These are phyloP conservation scores for Dalbergia cultrata DNA, from an alignment of 306 rosid species.

Conservation along the genomic window DNA sequence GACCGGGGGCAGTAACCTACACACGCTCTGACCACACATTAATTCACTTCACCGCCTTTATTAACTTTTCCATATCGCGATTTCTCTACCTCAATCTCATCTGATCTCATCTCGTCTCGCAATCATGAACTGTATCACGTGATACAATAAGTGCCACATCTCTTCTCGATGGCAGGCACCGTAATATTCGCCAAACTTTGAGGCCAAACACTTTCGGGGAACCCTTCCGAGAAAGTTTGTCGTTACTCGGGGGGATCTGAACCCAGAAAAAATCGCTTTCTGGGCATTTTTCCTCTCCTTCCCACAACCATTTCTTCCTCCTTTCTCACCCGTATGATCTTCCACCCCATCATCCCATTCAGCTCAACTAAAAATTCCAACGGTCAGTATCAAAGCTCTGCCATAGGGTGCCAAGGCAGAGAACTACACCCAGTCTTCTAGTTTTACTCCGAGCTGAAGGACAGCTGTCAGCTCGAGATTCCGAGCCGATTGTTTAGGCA, in stretches of 20 bases:
- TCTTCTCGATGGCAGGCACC: slow-evolving; percentile 56
- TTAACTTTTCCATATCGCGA: neutral
- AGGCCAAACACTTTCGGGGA: slow-evolving; percentile 43
- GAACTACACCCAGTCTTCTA: neutral
- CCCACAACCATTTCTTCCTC: neutral
- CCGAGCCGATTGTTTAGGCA: slow-evolving; percentile 73
- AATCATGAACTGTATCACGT: slow-evolving; percentile 58
- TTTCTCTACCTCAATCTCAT: neutral
- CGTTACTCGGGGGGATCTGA: slow-evolving; percentile 60
- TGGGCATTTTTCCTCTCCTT: slow-evolving; percentile 33
- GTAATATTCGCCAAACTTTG: slow-evolving; percentile 44
- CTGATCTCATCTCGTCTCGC: neutral
- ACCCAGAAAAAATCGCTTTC: slow-evolving; percentile 49
- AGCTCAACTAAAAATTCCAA: neutral
- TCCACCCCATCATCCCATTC: neutral
- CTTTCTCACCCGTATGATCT: slow-evolving; percentile 37
- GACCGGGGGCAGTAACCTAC: slow-evolving; percentile 44
- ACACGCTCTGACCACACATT: slow-evolving; percentile 41
- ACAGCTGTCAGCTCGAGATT: slow-evolving; percentile 77
- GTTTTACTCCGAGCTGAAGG: slow-evolving; percentile 51
- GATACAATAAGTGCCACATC: slow-evolving; percentile 57
- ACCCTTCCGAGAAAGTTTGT: slow-evolving; percentile 55
- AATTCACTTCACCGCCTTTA: slow-evolving; percentile 25
- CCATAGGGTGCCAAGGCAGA: neutral
- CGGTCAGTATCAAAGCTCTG: neutral